Evolutionary conservation across 108 stramenopile genomes (phyloP).

Genomic region (Cyclotella choctawhatcheeana): DNA sequence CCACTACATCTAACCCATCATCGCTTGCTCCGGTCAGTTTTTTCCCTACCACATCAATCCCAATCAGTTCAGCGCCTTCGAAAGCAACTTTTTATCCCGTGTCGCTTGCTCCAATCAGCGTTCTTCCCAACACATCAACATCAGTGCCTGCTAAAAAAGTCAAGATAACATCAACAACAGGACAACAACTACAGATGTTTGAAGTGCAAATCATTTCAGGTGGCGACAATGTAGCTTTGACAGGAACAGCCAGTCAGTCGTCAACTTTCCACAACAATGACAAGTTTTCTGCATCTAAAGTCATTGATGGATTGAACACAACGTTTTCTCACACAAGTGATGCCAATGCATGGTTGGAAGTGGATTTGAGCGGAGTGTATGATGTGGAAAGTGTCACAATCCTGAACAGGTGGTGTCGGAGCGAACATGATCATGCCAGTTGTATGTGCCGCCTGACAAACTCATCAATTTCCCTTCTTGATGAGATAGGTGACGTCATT

Average conservation of each 20-base stretch:
- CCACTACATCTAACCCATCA: no score
- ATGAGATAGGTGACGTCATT: not conserved
- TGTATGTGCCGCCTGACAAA: not conserved
- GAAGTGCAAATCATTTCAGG: slow-evolving; percentile 1
- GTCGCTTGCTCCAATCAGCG: no score
- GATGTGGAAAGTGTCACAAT: not conserved
- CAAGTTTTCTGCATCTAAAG: not conserved
- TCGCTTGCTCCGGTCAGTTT: no score
- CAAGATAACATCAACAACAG: not conserved
- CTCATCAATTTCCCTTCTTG: not conserved
- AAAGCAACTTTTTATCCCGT: no score
- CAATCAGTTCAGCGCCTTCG: no score
- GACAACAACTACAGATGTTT: not conserved
- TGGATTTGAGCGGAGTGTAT: not conserved
- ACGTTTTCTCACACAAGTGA: slow-evolving; percentile 8
- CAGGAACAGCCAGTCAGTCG: not conserved
- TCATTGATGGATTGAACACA: not conserved
- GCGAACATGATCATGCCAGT: not conserved
- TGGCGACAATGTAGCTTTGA: not conserved
- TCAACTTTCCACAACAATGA: not conserved
- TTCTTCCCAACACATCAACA: no score
- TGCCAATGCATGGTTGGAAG: not conserved
- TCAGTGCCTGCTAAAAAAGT: slow-evolving; percentile 3
- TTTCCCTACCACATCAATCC: no score
- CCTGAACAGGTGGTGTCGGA: not conserved